Conservation (phyloP, 495 filamentous ascomycete species). For the Acidomyces sp. region DNA sequence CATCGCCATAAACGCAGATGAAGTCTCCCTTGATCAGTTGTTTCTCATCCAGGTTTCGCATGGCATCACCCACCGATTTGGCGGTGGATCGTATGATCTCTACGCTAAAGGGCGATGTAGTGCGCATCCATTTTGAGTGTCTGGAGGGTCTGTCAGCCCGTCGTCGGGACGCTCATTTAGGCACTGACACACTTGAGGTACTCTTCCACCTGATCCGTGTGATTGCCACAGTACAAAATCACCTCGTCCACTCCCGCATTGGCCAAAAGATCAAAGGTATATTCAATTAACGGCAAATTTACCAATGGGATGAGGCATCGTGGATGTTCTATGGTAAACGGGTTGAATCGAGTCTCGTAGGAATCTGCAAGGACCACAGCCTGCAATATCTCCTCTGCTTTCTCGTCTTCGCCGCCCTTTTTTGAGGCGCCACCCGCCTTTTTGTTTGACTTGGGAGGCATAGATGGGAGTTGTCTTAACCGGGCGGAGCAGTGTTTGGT, state of each 20-base stretch:
- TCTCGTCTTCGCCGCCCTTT: constrained; percentile 50
- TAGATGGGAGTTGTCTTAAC: too few species aligned
- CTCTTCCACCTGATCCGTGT: constrained; percentile 76
- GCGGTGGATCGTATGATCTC: constrained; percentile 78
- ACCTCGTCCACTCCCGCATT: constrained; percentile 86
- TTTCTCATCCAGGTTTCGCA: constrained; percentile 84
- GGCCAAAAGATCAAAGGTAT: constrained; percentile 91
- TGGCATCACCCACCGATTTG: constrained; percentile 83
- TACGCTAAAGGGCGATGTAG: constrained; percentile 72
- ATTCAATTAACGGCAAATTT: constrained; percentile 90
- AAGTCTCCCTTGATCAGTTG: constrained; percentile 82
- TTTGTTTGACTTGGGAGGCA: constrained; percentile 31
- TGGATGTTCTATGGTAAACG: constrained; percentile 79
- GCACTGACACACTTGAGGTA: constrained; percentile 56
- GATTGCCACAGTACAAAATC: constrained; percentile 79
- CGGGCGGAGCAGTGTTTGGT: too few species aligned
- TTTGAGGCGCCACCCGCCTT: constrained; percentile 49
- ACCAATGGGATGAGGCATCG: constrained; percentile 88
- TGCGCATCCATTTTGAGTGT: constrained; percentile 51
- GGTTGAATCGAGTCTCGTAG: constrained; percentile 79
- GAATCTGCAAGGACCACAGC: constrained; percentile 90
- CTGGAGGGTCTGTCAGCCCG: too few species aligned
- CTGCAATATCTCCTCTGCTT: constrained; percentile 78
- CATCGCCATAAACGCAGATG: constrained; percentile 79
- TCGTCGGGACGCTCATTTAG: too few species aligned